A percentile compares a stretch with the other conserved stretches of the same genome.
Evolutionary conservation across 1,284 basidiomycete genomes (phyloP).

Genomic region (Chalciporus sp.): DNA sequence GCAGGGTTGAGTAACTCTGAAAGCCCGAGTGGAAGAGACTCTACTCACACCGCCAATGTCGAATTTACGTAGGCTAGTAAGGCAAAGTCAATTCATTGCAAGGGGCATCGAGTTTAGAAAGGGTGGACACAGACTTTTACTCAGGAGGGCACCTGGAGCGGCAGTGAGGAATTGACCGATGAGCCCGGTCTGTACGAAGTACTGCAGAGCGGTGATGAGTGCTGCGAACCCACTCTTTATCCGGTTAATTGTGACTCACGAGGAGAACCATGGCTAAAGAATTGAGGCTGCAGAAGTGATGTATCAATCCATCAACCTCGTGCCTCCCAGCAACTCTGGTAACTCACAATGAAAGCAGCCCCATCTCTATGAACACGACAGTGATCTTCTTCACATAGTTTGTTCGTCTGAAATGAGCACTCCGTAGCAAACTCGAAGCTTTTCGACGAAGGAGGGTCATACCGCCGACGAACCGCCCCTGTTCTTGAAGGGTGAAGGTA

Average conservation of each 20-base stretch:
- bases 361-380: constrained; percentile 7
- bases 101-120: background rate
- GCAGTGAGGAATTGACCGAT: constrained; percentile 4
- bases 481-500: constrained; percentile 8
- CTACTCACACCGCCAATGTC: constrained; percentile 5
- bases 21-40: background rate
- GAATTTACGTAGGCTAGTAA: constrained; percentile 5
- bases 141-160: constrained; percentile 1
- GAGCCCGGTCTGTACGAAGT: background rate
- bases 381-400: background rate
- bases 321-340: background rate
- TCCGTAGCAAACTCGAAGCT: background rate
- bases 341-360: constrained; percentile 7
- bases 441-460: background rate
- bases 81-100: background rate
- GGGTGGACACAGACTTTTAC: constrained; percentile 3
- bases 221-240: background rate
- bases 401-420: background rate
- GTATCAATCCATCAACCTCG: background rate
- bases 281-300: background rate
- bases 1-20: too few relatives aligned
- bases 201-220: background rate
- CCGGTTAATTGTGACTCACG: background rate
- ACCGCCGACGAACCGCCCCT: background rate
- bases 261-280: constrained; percentile 1